Conservation (phyloP, 225 moss, liverwort and hornwort species). For the Pseudoscleropodium purum region DNA sequence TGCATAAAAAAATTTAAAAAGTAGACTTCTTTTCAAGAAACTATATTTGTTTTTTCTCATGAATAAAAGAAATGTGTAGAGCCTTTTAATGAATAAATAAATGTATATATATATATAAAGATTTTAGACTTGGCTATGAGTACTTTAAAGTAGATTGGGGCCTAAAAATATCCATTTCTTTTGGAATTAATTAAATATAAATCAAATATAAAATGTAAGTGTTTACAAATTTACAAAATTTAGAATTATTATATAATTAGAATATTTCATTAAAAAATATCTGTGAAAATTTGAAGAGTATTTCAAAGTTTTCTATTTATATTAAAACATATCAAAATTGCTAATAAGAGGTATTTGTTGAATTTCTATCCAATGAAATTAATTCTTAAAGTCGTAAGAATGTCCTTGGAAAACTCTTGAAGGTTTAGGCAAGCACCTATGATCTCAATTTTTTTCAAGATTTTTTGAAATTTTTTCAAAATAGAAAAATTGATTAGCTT, state of each 20-base stretch:
- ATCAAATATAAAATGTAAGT: not conserved
- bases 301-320: not conserved
- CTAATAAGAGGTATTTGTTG: not conserved
- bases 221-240: not conserved
- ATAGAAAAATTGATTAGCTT: no score
- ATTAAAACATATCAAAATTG: not conserved
- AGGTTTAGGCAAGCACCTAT: no score
- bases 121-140: no score
- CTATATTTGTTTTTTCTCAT: not conserved
- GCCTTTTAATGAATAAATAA: not conserved
- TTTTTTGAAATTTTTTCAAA: no score
- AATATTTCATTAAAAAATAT: not conserved
- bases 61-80: not conserved
- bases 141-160: no score
- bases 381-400: fast-evolving
- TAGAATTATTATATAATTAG: not conserved
- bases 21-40: fast-evolving
- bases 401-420: no score
- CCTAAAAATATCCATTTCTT: no score
- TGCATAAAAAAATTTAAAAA: not conserved
- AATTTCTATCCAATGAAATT: not conserved
- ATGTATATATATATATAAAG: no score
- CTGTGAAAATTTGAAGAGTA: not conserved
- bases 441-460: no score
- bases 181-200: not conserved